Base-by-base conservation (phyloP, 306 rosid species). In the Sicyos edulis region DNA sequence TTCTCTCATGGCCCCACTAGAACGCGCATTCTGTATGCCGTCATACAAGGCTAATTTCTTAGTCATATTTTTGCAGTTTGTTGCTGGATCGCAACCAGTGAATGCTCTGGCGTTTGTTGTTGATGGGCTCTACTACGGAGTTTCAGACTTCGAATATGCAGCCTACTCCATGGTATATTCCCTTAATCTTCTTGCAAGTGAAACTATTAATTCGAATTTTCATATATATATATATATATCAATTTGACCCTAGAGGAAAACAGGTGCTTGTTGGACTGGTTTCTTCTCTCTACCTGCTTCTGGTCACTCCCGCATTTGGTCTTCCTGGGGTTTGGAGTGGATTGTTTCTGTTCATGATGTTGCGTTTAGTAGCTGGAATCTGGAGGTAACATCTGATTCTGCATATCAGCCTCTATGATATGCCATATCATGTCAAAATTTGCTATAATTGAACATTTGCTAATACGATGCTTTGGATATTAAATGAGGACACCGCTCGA, bases 41-140 rank as follows among this genome's bases (percentile, higher is more conserved):
- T 3, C 29, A 32, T 32, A 32, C 37, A 32, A 32, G 5, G 37
- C 62, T 80, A 8, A 76, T 74, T 29, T 72, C 53, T 54, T 62
- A 66, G 71, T 26, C 71, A 78, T 65, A 69, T 78, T 76, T 80
- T 34, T 71, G 82, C 87, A 95, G 96, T 95, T 91, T 79, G 92
- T 91, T 73, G 97, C 96, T 74, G 99, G 92, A 74, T 86, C 97
- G 77, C 97, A 95, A 77, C 97, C 99, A 13, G 83, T 95, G 57
- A 95, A 91, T 79, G 96, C 99, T 95, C 99, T 95, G 78, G 96
- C 97, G 56, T 95, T 95, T 80, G 97, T 95, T 80, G 77, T 91
- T 49, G 99, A 95, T 55, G 97, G 99, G 55, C 88, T 93, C 70
- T 93, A 91, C 77, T 91, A 91, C 57, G 97, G 99, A 75, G 96